Evolutionary conservation across 2,329 filamentous ascomycete species (phyloP), one percentile per base, ranked within the genome.

Genomic region (Ceratocystis ficicola): DNA sequence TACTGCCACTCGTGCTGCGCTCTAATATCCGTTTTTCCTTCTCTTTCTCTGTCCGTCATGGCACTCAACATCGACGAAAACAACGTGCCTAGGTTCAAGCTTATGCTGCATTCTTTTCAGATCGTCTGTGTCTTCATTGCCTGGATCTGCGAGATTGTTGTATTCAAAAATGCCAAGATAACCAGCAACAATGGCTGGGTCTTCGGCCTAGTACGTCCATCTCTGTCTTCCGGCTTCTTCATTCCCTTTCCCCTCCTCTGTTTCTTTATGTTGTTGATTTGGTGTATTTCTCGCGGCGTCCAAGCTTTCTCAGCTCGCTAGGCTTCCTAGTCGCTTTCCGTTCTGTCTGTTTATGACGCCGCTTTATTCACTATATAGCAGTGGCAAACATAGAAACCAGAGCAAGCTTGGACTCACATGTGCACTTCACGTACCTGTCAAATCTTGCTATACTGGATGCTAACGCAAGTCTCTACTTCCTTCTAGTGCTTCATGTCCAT

Each of bases 401-500:
- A 7, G 17, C 20, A 10, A n/a, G 20, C 46, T 48, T 48, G 46
- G 46, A 48, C 46, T 48, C 46, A 41, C 10, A 41, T 15, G 15
- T 41, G 36, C 36, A 41, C 36, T 41, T 15, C 36, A 41, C 36
- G 36, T 41, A 41, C 12, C 36, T 41, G 50, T 6, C 50, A 25
- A 25, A 20, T 55, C 20, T 28, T 55, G 12, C 50, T 7, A 25
- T 15, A 15, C 25, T 25, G 8, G 3, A 12, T 30, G 22, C 52
- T 30, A 12, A 17, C 15, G 28, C 52, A 32, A 25, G 30, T 28
- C 52, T 17, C 12, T 57, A 25, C 10, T 46, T 12, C 15, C 44
- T 52, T 50, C 64, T 67, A 88, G 85, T 86, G 83, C 74, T 87
- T 87, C 75, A 74, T 88, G 41, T 81, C 81, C 17, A 77, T 86